These are phyloP conservation scores for Pouteria glomerata DNA, from an alignment of 148 eudicot species.

Conservation along the genomic window DNA sequence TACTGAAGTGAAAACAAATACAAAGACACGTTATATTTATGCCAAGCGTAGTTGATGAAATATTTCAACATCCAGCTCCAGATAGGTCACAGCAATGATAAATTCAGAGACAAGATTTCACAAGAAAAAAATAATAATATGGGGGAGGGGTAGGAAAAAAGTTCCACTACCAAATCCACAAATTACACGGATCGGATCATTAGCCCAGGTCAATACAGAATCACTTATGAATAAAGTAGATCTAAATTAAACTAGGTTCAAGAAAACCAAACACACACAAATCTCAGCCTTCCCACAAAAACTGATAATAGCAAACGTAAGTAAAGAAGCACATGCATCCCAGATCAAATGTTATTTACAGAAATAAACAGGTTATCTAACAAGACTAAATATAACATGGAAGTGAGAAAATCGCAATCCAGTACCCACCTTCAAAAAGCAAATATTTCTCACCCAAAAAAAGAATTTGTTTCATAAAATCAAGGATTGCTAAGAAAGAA, in stretches of 20 bases:
- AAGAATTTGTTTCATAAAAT: too few species aligned
- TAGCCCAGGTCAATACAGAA: not conserved
- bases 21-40: too few species aligned
- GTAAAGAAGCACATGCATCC: constrained; percentile 13
- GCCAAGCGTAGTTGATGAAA: too few species aligned
- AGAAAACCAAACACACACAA: not conserved
- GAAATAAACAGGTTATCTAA: too few species aligned
- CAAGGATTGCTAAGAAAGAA: too few species aligned
- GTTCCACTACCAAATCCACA: not conserved
- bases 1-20: constrained; percentile 12
- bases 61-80: not conserved
- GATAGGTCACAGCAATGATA: not conserved
- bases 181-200: not conserved
- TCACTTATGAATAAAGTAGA: not conserved
- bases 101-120: not conserved
- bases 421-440: constrained; percentile 14
- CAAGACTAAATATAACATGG: too few species aligned
- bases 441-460: too few species aligned
- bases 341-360: constrained; percentile 14
- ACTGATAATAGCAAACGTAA: not conserved
- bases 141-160: not conserved
- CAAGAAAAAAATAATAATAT: not conserved
- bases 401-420: constrained; percentile 3
- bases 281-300: not conserved
- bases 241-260: not conserved